These are phyloP conservation scores for Fusarium cyanostomum DNA, from an alignment of 2,329 filamentous ascomycete species.

Conservation along the genomic window DNA sequence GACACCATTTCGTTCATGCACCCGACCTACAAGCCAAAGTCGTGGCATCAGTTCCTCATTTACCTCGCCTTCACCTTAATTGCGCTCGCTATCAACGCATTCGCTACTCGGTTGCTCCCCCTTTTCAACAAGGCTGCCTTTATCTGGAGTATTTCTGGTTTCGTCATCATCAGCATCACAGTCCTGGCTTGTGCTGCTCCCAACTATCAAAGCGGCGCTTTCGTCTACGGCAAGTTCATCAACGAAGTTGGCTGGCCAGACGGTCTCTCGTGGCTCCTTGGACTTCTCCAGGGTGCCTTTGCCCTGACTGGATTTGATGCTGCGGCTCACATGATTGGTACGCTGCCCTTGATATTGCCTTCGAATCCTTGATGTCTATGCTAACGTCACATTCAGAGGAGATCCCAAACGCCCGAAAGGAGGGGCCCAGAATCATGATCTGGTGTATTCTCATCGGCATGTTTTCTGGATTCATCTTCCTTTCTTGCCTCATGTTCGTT, in stretches of 20 bases:
- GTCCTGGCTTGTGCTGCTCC: constrained; percentile 72
- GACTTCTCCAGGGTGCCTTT: constrained; percentile 62
- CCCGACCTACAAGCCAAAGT: constrained; percentile 62
- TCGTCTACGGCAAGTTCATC: constrained; percentile 74
- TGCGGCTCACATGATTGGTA: constrained; percentile 52
- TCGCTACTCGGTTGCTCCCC: constrained; percentile 66
- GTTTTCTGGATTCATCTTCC: constrained; percentile 67
- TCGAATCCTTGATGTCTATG: no score
- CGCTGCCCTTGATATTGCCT: not conserved
- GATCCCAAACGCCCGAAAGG: constrained; percentile 64
- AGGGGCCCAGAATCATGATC: constrained; percentile 74
- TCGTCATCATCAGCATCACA: constrained; percentile 75
- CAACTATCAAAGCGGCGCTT: constrained; percentile 69
- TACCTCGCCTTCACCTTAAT: constrained; percentile 71
- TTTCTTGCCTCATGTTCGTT: constrained; percentile 71
- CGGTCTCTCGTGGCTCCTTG: constrained; percentile 68
- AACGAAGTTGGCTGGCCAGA: constrained; percentile 77
- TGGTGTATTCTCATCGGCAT: constrained; percentile 71
- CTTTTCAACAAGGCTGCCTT: constrained; percentile 75
- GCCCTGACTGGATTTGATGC: constrained; percentile 60
- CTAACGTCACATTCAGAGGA: constrained; percentile 53
- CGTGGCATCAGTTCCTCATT: constrained; percentile 79
- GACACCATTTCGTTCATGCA: constrained; percentile 71
- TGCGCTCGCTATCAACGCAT: constrained; percentile 72
- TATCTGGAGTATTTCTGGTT: constrained; percentile 75